These are phyloP conservation scores for Suillus hirtellus DNA, from an alignment of 768 basidiomycete species.

Conservation along the genomic window DNA sequence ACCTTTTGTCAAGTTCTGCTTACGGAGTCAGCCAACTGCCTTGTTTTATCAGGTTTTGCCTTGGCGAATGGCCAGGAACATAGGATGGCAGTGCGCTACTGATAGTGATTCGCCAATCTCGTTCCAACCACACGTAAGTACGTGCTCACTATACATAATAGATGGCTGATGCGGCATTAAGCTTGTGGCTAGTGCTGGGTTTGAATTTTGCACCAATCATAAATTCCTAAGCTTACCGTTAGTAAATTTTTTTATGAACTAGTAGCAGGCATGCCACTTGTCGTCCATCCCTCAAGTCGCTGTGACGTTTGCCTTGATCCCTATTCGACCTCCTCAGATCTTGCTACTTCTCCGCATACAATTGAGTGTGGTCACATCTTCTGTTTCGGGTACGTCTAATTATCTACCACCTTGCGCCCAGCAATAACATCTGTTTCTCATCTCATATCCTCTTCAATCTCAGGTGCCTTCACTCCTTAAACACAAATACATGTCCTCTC, in stretches of 20 bases:
- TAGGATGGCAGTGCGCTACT: too few relatives aligned
- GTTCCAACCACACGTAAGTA: too few relatives aligned
- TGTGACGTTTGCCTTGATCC: slow-evolving; percentile 77
- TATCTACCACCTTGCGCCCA: not conserved
- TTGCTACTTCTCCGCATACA: slow-evolving; percentile 58
- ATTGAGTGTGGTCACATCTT: slow-evolving; percentile 81
- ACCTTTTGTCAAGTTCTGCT: too few relatives aligned
- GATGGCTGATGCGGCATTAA: too few relatives aligned
- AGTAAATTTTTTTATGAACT: slow-evolving; percentile 15
- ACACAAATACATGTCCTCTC: slow-evolving; percentile 59
- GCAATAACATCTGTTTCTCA: not conserved
- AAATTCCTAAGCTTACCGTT: too few relatives aligned
- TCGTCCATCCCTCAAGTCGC: slow-evolving; percentile 66
- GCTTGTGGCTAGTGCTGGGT: too few relatives aligned
- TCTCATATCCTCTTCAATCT: not conserved
- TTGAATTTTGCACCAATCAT: too few relatives aligned
- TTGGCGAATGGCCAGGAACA: too few relatives aligned
- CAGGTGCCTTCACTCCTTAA: slow-evolving; percentile 56
- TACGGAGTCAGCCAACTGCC: too few relatives aligned
- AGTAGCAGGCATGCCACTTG: slow-evolving; percentile 42
- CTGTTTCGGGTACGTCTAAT: slow-evolving; percentile 54
- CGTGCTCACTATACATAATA: too few relatives aligned
- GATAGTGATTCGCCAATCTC: too few relatives aligned
- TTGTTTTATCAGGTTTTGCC: too few relatives aligned
- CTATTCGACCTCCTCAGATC: slow-evolving; percentile 46